Evolutionary conservation across 164 flowering plant genomes (phyloP), one percentile per base, ranked within the genome.

Genomic region (Piper longum): DNA sequence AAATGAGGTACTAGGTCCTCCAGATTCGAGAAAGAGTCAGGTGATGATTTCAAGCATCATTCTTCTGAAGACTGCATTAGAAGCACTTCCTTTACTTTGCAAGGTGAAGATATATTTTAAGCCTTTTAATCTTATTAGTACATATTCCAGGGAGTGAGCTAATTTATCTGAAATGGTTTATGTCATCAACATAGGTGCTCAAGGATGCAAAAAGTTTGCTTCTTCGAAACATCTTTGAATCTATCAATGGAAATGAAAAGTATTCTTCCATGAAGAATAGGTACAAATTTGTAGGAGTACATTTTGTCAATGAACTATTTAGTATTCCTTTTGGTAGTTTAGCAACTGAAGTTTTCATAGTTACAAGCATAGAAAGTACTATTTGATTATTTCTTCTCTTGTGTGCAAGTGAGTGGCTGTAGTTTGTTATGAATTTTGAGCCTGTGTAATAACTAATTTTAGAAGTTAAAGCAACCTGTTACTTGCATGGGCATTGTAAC

Each of bases 21-120:
- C 82, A 64, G 78, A 81, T 76, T 80, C 91, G 48, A 81, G 74
- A 76, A 91, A 75, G 75, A 89, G 91, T 80, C 99, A 89, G 79
- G 61, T 78, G 16, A 40, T 91, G 70, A 84, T 95, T 71, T 81
- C 99, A 64, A 91, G 91, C 82, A 81, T 95, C 68, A 91, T 95
- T 71, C 85, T 95, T 71, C 96, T 95, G 54, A 95, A 91, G 80
- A 91, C 97, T 72, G 91, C 97, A 65, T 72, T 95, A 56, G 96
- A 91, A 70, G 95, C 96, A 57, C 77, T 95, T 74, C 99, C 97
- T 63, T 66, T 89, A 66, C 87, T 91, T 45, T 84, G 93, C 36
- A 95, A 78, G 93, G 97, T 91, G 69, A 40, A 59, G 26, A 12
- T 9, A 13, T 11, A 4, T 16, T 26, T 43, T 39, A 3, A 57